Evolutionary conservation across 176 grass and related monocot genomes (phyloP), one percentile per base, ranked within the genome.

Genomic region (Cymbopogon citratus): DNA sequence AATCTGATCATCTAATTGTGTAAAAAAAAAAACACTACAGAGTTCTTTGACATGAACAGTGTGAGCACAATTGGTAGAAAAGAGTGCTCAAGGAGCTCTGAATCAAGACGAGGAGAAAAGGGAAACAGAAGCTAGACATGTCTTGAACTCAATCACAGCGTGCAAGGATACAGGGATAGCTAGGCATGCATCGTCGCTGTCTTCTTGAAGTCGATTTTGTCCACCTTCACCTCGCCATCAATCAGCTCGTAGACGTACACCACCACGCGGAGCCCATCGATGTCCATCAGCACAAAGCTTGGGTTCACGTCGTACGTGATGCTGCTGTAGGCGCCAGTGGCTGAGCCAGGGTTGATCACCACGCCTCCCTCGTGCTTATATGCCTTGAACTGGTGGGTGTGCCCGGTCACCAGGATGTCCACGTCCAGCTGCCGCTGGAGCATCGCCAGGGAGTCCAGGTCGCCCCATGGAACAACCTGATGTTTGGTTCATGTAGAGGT

Each of bases 181-280:
- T 77, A 93, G 13, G 61, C 56, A 36, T 90, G 89, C 81, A 88
- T 87, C 43, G 84, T 87, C 39, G 93, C 93, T 0, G 89, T 94
- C 81, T 99, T 96, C 80, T 99, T 96, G 80, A 99, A 96, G 78
- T 99, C 97, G 16, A 99, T 99, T 80, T 99, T 94, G 83, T 99
- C 93, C 14, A 99, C 97, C 87, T 99, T 99, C 26, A 96, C 97
- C 80, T 99, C 93, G 3, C 97, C 97, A 51, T 33, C 93, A 6
- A 96, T 99, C n/a, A 99, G 87, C 77, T 99, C 97, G 23, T 96
- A 99, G 49, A 99, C 93, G 7, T 93, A 99, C 14, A 99, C 97
- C 44, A 99, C 97, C 4, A 99, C 97, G 1, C 97, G 90, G 52
- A 96, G 97, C 73, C 93, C 89, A 24, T 99, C 97, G 18, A 99